These are phyloP conservation scores for Blastocystis sp. DNA, from an alignment of 352 stramenopile genomes.

Conservation along the genomic window DNA sequence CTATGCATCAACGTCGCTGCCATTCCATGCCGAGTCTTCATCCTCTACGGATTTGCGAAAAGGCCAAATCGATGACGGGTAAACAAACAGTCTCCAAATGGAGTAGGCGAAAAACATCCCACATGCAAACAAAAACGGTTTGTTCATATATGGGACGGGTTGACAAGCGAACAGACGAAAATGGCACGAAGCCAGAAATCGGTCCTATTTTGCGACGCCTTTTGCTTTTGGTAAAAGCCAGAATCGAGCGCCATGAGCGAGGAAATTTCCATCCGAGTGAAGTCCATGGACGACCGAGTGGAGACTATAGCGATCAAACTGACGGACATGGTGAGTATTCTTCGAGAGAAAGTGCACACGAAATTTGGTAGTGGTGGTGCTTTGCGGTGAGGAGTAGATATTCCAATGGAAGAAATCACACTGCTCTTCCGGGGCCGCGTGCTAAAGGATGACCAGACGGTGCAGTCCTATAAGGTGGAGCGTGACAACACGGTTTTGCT, in stretches of 20 bases:
- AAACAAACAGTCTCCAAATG: slow-evolving; percentile 46
- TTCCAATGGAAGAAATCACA: background rate
- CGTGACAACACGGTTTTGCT: slow-evolving; percentile 29
- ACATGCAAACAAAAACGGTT: background rate
- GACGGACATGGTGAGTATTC: background rate
- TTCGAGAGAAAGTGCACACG: slow-evolving; percentile 3
- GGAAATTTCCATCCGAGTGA: slow-evolving; percentile 25
- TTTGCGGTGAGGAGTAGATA: background rate
- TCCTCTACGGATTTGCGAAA: slow-evolving; percentile 10
- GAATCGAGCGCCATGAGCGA: background rate
- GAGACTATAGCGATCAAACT: slow-evolving; percentile 5
- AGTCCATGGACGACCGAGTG: slow-evolving; percentile 44
- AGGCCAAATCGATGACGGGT: background rate
- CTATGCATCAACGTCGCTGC: slow-evolving; percentile 7
- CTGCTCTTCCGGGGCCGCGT: slow-evolving; percentile 41
- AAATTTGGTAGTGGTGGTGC: background rate
- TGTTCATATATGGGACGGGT: background rate
- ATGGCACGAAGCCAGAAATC: background rate
- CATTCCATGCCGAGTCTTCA: background rate
- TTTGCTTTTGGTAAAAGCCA: no score
- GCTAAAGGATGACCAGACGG: slow-evolving; percentile 49
- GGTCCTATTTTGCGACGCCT: background rate
- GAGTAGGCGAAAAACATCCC: slow-evolving; percentile 28
- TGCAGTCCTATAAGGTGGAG: slow-evolving; percentile 23
- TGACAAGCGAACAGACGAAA: background rate